phyloP scores from a whole-genome alignment of 257 asterid species.

The Solanum piurae region DNA sequence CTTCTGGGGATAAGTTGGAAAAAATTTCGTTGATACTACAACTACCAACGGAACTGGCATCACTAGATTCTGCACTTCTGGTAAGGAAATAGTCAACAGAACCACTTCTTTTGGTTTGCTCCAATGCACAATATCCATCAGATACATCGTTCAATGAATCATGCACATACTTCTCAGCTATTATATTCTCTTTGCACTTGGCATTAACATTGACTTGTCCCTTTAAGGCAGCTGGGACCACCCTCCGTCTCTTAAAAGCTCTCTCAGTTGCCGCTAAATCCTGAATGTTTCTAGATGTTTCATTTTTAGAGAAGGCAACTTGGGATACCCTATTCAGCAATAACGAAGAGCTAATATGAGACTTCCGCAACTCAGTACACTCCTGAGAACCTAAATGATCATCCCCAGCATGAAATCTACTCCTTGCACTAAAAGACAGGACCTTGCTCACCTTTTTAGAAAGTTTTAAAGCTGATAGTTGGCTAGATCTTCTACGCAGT shows the following conservation, averaged over 20 bases:
- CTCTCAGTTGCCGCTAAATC: neutral
- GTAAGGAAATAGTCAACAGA: neutral
- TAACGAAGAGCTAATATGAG: constrained; percentile 4
- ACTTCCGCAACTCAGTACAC: neutral
- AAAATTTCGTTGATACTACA: constrained; percentile 6
- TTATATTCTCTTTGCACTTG: neutral
- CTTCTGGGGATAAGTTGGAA: neutral
- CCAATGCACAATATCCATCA: constrained; percentile 1
- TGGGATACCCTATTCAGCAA: constrained; percentile 11
- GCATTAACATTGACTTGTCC: constrained; percentile 12
- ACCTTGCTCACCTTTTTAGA: constrained; percentile 1
- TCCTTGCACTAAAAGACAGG: neutral
- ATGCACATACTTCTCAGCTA: constrained; percentile 1
- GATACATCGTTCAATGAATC: neutral
- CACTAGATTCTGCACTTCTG: constrained; percentile 7
- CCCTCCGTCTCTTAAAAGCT: constrained; percentile 6
- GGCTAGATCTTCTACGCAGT: neutral
- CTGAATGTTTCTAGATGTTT: constrained; percentile 3
- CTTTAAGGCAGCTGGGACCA: neutral
- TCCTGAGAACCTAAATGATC: neutral
- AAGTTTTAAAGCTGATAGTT: neutral
- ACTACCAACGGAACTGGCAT: constrained; percentile 29
- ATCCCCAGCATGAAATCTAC: neutral
- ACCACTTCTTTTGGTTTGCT: neutral
- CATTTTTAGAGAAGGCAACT: neutral